Evolutionary conservation across 1,284 basidiomycete species (phyloP), one percentile per base, ranked within the genome.

Genomic region (Fomitopsis schrenkii): DNA sequence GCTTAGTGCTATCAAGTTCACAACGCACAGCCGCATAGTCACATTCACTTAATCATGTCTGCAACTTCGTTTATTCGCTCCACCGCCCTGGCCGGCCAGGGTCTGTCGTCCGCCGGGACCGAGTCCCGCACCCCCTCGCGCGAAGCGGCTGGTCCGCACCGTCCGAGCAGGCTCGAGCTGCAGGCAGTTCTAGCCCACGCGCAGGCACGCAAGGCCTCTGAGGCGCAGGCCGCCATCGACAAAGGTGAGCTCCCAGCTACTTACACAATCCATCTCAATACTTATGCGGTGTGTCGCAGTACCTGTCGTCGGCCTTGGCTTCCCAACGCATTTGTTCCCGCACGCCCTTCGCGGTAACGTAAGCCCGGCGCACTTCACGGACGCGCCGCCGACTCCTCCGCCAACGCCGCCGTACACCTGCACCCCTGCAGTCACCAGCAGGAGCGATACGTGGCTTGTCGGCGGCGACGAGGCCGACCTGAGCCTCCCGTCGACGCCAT

Each of bases 141-240:
- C 5, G 40, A 35, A 28, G 22, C 52, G 52, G 10, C 17, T 54
- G 35, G 52, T 26, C 10, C 35, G 52, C 55, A 59, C 53, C 68
- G 68, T 53, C 66, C 65, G 15, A 67, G 45, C 64, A 67, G 62
- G 57, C 48, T 35, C 28, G 68, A 69, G 58, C 66, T 69, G 17
- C 63, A 66, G 54, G 57, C 59, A 42, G 41, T 52, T 35, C 65
- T 69, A 44, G 57, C 59, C 57, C 66, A 65, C 33, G 66, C 68
- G 15, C 36, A 59, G 54, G 59, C 26, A 40, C 68, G 68, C 64
- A 52, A 52, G 50, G 56, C 41, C 17, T 55, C 35, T 57, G 58
- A 30, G 62, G 57, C 19, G 55, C 44, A 36, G 59, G 50, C 26
- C n/a, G 26, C 33, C 35, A 46, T 15, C 55, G 59, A 19, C 57